Percentiles rank a stretch among this genome's conserved stretches.
These are phyloP conservation scores for Kandelia obovata DNA, from an alignment of 345 rosid species.

Conservation along the genomic window DNA sequence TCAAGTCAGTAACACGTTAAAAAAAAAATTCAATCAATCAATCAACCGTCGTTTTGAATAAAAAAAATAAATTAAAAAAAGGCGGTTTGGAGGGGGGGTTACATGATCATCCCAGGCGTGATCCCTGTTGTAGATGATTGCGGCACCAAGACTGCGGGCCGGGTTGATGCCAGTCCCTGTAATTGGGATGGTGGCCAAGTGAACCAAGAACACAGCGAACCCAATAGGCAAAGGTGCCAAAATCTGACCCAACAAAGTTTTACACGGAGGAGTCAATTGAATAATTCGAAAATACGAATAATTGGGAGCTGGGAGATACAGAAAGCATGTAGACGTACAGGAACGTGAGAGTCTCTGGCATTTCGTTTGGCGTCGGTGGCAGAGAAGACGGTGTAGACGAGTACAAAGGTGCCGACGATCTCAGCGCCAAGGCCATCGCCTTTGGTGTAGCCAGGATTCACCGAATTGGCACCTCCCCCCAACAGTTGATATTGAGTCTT, in stretches of 20 bases:
- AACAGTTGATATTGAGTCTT: not conserved
- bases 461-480: not conserved
- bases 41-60: not conserved
- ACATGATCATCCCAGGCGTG: not conserved
- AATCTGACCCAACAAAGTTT: not conserved
- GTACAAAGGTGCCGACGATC: not conserved
- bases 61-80: not conserved
- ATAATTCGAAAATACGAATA: not conserved
- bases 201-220: conserved; percentile 5
- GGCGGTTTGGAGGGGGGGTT: not conserved
- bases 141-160: not conserved
- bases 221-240: not conserved
- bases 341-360: not conserved
- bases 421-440: not conserved
- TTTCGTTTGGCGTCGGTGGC: not conserved
- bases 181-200: not conserved
- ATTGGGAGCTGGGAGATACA: not conserved
- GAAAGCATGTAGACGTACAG: not conserved
- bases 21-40: not conserved
- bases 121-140: not conserved
- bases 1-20: not conserved
- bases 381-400: not conserved
- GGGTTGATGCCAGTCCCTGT: not conserved
- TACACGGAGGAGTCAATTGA: not conserved
- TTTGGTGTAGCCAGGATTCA: not conserved